phyloP scores from a whole-genome alignment of 768 basidiomycete genomes.

The Tricholoma sp. region DNA sequence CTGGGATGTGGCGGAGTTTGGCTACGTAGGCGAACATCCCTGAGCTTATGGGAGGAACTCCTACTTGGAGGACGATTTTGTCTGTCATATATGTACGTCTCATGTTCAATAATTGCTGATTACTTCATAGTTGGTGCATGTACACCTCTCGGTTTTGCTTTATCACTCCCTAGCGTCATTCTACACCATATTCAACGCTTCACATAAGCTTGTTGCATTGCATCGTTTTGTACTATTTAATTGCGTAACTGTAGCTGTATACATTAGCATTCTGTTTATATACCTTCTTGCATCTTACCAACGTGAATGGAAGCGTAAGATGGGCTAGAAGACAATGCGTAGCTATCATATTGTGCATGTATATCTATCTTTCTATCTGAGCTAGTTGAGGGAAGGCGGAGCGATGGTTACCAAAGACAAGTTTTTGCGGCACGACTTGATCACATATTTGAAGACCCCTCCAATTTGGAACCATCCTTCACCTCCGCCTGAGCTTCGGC shows the following conservation, averaged over 20 bases:
- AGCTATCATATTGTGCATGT: background rate
- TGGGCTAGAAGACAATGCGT: background rate
- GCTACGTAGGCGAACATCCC: slow-evolving; percentile 27
- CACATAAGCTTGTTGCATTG: background rate
- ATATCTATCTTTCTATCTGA: background rate
- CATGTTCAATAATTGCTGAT: slow-evolving; percentile 18
- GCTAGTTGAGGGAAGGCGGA: background rate
- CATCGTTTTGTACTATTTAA: background rate
- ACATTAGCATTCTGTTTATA: background rate
- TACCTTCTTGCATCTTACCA: background rate
- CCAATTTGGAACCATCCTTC: slow-evolving; percentile 49
- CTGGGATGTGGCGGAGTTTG: slow-evolving; percentile 81
- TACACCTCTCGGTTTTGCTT: slow-evolving; percentile 8
- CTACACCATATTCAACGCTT: background rate
- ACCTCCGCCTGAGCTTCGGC: slow-evolving; percentile 25
- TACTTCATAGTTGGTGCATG: slow-evolving; percentile 4
- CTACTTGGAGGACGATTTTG: slow-evolving; percentile 3
- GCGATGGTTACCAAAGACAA: background rate
- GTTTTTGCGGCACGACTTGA: slow-evolving; percentile 9
- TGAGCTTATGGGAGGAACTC: background rate
- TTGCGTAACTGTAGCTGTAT: slow-evolving; percentile 1
- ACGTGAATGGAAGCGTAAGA: background rate
- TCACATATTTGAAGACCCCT: slow-evolving; percentile 24
- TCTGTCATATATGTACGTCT: slow-evolving; percentile 15
- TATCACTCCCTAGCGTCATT: slow-evolving; percentile 3